A percentile compares a stretch with the other conserved stretches of the same genome.
phyloP scores from a whole-genome alignment of 129 eudicot genomes.

The Ambrosia trifida region DNA sequence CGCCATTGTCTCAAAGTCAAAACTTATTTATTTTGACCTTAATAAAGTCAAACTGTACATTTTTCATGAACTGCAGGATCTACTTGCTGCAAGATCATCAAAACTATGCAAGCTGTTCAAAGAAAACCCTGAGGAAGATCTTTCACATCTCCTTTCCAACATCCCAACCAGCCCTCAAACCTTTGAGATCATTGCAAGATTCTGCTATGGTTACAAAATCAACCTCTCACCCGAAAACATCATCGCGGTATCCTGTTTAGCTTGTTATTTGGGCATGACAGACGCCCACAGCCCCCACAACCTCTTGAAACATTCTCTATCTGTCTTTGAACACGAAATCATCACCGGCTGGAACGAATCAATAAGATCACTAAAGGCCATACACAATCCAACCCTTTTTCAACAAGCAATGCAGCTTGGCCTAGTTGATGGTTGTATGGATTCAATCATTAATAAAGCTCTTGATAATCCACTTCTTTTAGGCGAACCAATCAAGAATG shows the following conservation, averaged over 20 bases:
- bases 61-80: conserved; percentile 12
- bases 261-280: conserved; percentile 23
- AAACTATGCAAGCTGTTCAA: conserved; percentile 11
- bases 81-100: conserved; percentile 17
- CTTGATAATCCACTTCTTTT: conserved; percentile 6
- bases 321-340: conserved; percentile 4
- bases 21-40: neutral
- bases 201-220: neutral
- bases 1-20: neutral
- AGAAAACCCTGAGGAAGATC: conserved; percentile 18
- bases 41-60: neutral
- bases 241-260: conserved; percentile 8
- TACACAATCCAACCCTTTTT: neutral
- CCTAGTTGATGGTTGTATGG: conserved; percentile 14
- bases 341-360: conserved; percentile 12
- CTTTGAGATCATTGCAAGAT: conserved; percentile 15
- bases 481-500: conserved; percentile 17
- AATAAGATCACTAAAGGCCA: conserved; percentile 4
- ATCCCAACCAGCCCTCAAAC: neutral
- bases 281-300: conserved; percentile 14
- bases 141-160: neutral
- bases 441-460: conserved; percentile 9
- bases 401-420: conserved; percentile 17
- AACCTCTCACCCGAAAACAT: conserved; percentile 3
- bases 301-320: conserved; percentile 6